phyloP scores from a whole-genome alignment of 768 basidiomycete species.

The Sporobolomyces phaffii region DNA sequence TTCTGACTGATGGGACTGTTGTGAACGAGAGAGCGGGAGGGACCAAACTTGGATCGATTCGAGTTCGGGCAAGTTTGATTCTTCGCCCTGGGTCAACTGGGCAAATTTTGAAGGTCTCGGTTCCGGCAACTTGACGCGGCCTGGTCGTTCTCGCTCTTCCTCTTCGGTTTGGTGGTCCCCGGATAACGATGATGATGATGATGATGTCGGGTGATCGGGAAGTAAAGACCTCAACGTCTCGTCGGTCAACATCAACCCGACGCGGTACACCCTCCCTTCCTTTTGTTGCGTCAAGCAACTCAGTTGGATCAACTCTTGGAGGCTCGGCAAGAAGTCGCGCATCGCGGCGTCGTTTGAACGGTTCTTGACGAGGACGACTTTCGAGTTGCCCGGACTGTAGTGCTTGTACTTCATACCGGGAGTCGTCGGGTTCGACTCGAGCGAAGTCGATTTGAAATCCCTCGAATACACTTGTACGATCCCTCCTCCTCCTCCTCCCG shows the following conservation, averaged over 20 bases:
- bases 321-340: conserved; percentile 10
- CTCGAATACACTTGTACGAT: conserved; percentile 52
- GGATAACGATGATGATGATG: too few relatives aligned
- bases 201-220: neutral
- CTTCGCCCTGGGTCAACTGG: neutral
- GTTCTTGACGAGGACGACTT: conserved; percentile 61
- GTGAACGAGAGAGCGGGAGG: conserved; percentile 43
- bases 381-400: conserved; percentile 76
- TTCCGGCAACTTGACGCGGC: conserved; percentile 42
- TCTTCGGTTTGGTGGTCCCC: neutral
- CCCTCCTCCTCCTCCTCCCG: neutral
- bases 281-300: conserved; percentile 9
- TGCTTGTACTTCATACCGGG: conserved; percentile 99
- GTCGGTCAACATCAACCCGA: conserved; percentile 65
- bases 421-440: conserved; percentile 78
- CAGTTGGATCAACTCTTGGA: conserved; percentile 29
- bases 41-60: conserved; percentile 20
- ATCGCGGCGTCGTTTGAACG: conserved; percentile 51
- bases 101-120: conserved; percentile 27
- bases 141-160: neutral
- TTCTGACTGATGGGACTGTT: too few relatives aligned
- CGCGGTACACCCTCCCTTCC: conserved; percentile 45
- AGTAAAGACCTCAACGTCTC: conserved; percentile 49
- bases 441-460: conserved; percentile 64
- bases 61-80: conserved; percentile 21